A percentile compares a stretch with the other conserved stretches of the same genome.
Conservation (phyloP, 148 eudicot genomes). For the Persicaria maculosa region DNA sequence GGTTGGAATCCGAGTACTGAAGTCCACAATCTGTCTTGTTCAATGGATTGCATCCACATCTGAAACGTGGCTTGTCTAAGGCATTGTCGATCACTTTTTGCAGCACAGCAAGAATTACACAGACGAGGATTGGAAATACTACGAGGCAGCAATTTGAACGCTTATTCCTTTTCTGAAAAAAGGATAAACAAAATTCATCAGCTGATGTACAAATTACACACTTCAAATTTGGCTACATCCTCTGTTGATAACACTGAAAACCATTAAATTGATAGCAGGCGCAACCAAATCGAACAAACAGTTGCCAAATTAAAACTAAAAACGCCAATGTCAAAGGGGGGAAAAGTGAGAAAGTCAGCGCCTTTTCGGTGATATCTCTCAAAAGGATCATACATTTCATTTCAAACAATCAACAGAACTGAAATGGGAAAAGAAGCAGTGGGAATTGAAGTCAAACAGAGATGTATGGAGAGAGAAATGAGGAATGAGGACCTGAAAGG, state of each 20-base stretch:
- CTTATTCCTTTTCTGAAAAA: constrained; percentile 67
- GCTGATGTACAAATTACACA: background rate
- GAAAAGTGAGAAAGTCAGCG: too few species aligned
- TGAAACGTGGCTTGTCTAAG: constrained; percentile 41
- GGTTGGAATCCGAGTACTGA: constrained; percentile 55
- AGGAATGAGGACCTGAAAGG: constrained; percentile 44
- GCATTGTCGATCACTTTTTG: constrained; percentile 58
- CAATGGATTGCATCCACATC: constrained; percentile 63
- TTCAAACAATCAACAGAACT: too few species aligned
- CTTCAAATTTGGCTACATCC: too few species aligned
- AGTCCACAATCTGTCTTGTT: constrained; percentile 60
- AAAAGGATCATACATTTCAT: too few species aligned
- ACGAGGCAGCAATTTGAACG: constrained; percentile 50
- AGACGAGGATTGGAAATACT: constrained; percentile 57
- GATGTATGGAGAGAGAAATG: background rate
- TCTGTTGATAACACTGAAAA: too few species aligned
- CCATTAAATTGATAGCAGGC: too few species aligned
- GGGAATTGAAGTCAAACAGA: background rate
- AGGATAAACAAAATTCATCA: background rate
- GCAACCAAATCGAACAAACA: too few species aligned
- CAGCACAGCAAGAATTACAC: constrained; percentile 47
- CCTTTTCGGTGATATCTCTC: too few species aligned
- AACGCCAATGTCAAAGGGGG: too few species aligned
- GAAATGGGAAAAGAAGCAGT: background rate
- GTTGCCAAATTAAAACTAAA: too few species aligned